Percentiles rank a stretch among this genome's conserved stretches.
Evolutionary conservation across 352 stramenopile species (phyloP).

Genomic region (Hyaloperonospora arabidopsidis): DNA sequence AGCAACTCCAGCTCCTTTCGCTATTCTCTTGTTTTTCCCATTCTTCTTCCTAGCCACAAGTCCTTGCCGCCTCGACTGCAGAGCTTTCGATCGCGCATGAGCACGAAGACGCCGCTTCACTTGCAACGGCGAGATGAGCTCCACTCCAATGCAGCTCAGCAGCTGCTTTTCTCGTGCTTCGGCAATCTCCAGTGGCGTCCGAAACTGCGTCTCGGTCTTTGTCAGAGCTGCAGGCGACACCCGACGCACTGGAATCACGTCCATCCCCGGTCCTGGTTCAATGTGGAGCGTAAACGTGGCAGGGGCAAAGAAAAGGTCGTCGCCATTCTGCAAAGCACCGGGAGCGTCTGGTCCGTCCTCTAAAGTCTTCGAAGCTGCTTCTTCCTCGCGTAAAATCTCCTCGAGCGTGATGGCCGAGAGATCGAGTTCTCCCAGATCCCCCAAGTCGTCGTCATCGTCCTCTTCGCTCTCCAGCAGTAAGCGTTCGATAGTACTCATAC

Average conservation of each 20-base stretch:
- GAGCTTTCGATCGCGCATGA: slow-evolving; percentile 49
- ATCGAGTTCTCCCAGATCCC: slow-evolving; percentile 43
- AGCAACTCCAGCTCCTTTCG: slow-evolving; percentile 19
- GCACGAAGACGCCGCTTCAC: slow-evolving; percentile 70
- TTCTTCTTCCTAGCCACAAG: slow-evolving; percentile 33
- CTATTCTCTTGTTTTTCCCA: slow-evolving; percentile 45
- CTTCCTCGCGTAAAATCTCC: slow-evolving; percentile 65
- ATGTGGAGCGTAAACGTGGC: slow-evolving; percentile 60
- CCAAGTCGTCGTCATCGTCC: slow-evolving; percentile 24
- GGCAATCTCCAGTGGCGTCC: slow-evolving; percentile 64
- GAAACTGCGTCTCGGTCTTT: slow-evolving; percentile 32
- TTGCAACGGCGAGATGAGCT: slow-evolving; percentile 74
- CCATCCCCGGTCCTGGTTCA: slow-evolving; percentile 62
- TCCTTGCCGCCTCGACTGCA: slow-evolving; percentile 33
- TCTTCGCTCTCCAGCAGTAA: slow-evolving; percentile 61
- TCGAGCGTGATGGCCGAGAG: slow-evolving; percentile 61
- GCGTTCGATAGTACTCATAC: slow-evolving; percentile 50
- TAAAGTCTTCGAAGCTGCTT: slow-evolving; percentile 32
- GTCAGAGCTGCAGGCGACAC: slow-evolving; percentile 5
- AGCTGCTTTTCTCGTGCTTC: slow-evolving; percentile 74
- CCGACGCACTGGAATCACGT: slow-evolving; percentile 30
- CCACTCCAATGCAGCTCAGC: slow-evolving; percentile 73
- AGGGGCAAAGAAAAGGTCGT: slow-evolving; percentile 67
- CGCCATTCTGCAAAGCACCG: slow-evolving; percentile 21
- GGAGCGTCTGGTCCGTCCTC: slow-evolving; percentile 13